Percentiles rank a stretch among this genome's conserved stretches.
Evolutionary conservation across 441 rosid species (phyloP).

Genomic region (Biscutella laevigata): DNA sequence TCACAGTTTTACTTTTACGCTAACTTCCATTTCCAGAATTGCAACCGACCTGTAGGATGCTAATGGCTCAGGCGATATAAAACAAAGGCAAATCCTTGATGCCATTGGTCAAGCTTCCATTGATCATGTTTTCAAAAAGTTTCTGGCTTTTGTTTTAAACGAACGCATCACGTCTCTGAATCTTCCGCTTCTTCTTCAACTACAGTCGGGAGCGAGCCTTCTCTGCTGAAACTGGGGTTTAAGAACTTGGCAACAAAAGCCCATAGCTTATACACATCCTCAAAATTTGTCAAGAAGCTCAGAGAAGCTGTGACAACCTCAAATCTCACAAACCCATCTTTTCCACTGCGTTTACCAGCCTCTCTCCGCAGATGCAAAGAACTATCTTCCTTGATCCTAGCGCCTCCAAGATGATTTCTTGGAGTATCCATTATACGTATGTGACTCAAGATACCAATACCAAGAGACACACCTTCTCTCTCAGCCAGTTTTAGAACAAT

Average conservation of each 20-base stretch:
- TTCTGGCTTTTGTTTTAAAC: neutral
- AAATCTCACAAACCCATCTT: slow-evolving; percentile 55
- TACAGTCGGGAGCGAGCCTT: slow-evolving; percentile 62
- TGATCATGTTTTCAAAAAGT: slow-evolving; percentile 18
- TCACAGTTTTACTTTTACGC: slow-evolving; percentile 15
- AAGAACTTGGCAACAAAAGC: slow-evolving; percentile 82
- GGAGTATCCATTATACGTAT: slow-evolving; percentile 57
- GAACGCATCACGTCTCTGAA: slow-evolving; percentile 23
- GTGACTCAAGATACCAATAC: slow-evolving; percentile 77
- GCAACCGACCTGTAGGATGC: neutral
- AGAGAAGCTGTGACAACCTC: slow-evolving; percentile 95
- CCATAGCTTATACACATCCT: slow-evolving; percentile 90
- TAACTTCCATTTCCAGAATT: neutral
- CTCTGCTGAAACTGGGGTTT: slow-evolving; percentile 49
- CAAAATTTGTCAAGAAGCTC: slow-evolving; percentile 80
- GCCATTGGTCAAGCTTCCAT: neutral
- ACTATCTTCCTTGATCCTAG: slow-evolving; percentile 45
- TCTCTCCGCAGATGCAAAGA: slow-evolving; percentile 56
- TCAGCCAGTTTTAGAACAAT: slow-evolving; percentile 79
- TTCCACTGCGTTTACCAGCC: slow-evolving; percentile 44
- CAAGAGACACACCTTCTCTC: slow-evolving; percentile 73
- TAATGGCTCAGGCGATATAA: neutral
- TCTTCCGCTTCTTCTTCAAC: slow-evolving; percentile 46
- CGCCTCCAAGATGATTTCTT: slow-evolving; percentile 35
- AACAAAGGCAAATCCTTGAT: slow-evolving; percentile 1